Evolutionary conservation across 1,284 basidiomycete species (phyloP), one percentile per base, ranked within the genome.

Genomic region (Ceratobasidium theobromae): DNA sequence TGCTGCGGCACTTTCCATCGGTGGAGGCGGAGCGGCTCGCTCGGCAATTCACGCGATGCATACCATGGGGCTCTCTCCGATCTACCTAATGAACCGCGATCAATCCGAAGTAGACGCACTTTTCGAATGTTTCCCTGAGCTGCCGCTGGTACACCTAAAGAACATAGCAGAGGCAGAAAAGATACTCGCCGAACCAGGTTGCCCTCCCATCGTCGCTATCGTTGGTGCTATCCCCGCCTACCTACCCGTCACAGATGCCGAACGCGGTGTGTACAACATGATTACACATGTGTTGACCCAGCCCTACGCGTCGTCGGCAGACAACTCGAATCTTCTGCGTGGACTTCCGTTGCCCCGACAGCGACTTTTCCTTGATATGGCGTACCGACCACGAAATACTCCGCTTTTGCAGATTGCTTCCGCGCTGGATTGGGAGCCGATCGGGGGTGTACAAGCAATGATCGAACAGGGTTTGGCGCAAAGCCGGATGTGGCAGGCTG

Each of bases 1-100:
- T 45, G 71, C 68, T 43, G 73, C 75, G 18, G 76, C 72, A 3
- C 71, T 77, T 11, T 72, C 76, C 4, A 75, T 77, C 18, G 76
- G 76, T 18, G 76, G 76, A 21, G 76, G 76, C 18, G 76, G 75
- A 3, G 76, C 76, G 9, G 75, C 74, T 11, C 76, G 76, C 40
- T 76, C 77, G 16, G 74, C 75, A 1, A 74, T 74, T 21, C 71
- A 76, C 38, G 76, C 76, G 0, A 73, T 77, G 25, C 71, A 71
- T 6, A 70, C 75, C 1, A 73, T 77, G 35, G 75, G 75, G 3
- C 73, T 76, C 8, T 68, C 69, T 6, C 75, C 76, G 1, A 72
- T 77, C 43, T 77, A 73, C 67, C 68, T 77, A 27, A 70, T 77
- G 41, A 77, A 77, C 55, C 75, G 77, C 18, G 66, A 68, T 23